Percentiles rank a stretch among this genome's conserved stretches.
Conservation (phyloP, 495 filamentous ascomycete species). For the Lasiosphaeria ovina region DNA sequence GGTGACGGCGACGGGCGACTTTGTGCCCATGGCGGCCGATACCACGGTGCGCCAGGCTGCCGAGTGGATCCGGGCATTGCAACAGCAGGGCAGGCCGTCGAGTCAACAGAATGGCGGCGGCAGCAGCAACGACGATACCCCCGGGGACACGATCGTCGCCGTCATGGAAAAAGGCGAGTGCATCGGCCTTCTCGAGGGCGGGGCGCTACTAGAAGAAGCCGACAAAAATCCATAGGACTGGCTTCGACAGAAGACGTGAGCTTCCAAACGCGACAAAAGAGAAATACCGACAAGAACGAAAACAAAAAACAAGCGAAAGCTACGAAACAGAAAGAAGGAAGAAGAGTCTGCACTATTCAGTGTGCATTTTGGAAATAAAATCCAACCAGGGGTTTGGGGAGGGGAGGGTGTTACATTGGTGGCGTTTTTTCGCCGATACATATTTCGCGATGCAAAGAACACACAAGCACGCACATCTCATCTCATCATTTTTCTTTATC, state of each 20-base stretch:
- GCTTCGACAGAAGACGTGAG: not conserved
- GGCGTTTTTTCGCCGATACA: too few relatives aligned
- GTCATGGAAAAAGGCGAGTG: conserved; percentile 42
- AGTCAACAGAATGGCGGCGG: conserved; percentile 14
- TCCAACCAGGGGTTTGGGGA: too few relatives aligned
- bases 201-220: conserved; percentile 25
- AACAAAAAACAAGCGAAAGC: too few relatives aligned
- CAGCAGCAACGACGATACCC: conserved; percentile 8
- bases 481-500: too few relatives aligned
- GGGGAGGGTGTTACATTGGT: too few relatives aligned
- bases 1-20: conserved; percentile 37
- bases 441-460: too few relatives aligned
- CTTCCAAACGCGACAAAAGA: too few relatives aligned
- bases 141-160: conserved; percentile 44
- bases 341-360: too few relatives aligned
- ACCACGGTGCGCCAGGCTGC: conserved; percentile 40
- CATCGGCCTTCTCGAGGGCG: conserved; percentile 46
- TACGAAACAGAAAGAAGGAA: too few relatives aligned
- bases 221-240: conserved; percentile 1
- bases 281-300: not conserved
- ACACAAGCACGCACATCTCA: too few relatives aligned
- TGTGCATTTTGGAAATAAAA: too few relatives aligned
- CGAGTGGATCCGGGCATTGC: conserved; percentile 35
- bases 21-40: conserved; percentile 44
- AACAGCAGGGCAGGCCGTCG: conserved; percentile 4